Evolutionary conservation across 2,329 filamentous ascomycete species (phyloP).

Genomic region (Colletotrichum viniferum): DNA sequence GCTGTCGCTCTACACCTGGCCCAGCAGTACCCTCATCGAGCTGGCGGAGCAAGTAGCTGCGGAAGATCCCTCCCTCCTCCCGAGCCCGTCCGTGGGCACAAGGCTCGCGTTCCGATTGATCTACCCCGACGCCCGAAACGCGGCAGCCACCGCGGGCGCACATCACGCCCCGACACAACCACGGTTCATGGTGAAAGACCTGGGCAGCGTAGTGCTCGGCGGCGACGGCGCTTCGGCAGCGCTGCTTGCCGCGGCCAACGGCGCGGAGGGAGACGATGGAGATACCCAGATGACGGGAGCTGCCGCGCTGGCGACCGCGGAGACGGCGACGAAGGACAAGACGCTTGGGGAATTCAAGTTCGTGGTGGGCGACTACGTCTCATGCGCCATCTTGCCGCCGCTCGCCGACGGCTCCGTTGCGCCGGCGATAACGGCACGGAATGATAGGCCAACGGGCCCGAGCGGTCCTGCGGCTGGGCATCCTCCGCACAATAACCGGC

Average conservation of each 20-base stretch:
- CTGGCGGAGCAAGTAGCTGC: slow-evolving; percentile 78
- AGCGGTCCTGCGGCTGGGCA: slow-evolving; percentile 16
- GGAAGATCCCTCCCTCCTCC: slow-evolving; percentile 65
- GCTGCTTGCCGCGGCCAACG: slow-evolving; percentile 46
- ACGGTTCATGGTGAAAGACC: slow-evolving; percentile 77
- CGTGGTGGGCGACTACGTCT: slow-evolving; percentile 87
- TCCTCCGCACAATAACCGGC: not conserved
- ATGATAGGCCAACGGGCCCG: slow-evolving; percentile 43
- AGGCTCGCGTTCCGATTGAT: slow-evolving; percentile 87
- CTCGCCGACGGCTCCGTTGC: slow-evolving; percentile 76
- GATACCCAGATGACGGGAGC: slow-evolving; percentile 20
- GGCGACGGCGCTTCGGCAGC: slow-evolving; percentile 36
- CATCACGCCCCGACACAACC: slow-evolving; percentile 43
- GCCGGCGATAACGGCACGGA: slow-evolving; percentile 57
- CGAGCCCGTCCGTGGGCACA: slow-evolving; percentile 77
- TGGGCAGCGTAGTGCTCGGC: slow-evolving; percentile 84
- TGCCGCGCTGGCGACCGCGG: not conserved
- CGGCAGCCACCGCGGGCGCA: slow-evolving; percentile 23
- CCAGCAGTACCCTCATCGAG: slow-evolving; percentile 79
- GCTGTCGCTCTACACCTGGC: slow-evolving; percentile 86
- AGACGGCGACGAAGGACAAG: slow-evolving; percentile 50
- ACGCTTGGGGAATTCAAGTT: slow-evolving; percentile 80
- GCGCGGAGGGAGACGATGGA: slow-evolving; percentile 32
- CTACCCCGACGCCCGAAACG: slow-evolving; percentile 71
- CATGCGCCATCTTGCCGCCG: slow-evolving; percentile 80